Conservation (phyloP, 495 filamentous ascomycete species). For the Penicillium herquei region DNA sequence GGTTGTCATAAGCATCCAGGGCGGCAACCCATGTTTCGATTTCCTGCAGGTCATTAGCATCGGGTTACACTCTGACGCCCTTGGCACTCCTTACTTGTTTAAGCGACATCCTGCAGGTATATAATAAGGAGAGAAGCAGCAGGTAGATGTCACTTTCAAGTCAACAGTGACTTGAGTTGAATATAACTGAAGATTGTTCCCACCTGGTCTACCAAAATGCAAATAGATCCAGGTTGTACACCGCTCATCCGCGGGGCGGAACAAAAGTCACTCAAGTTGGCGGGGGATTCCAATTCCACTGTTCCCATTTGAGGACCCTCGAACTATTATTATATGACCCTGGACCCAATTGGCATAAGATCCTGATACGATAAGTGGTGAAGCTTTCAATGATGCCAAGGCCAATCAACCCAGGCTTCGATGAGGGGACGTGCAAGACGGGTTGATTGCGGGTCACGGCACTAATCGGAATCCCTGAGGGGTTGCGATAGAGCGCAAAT, state of each 20-base stretch:
- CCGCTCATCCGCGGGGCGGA: slow-evolving; percentile 8
- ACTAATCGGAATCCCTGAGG: background rate
- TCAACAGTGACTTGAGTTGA: background rate
- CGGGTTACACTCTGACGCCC: background rate
- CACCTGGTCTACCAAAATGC: background rate
- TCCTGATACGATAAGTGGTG: slow-evolving; percentile 9
- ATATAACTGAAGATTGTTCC: background rate
- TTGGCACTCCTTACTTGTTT: slow-evolving; percentile 35
- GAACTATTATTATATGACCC: slow-evolving; percentile 11
- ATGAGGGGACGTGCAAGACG: slow-evolving; percentile 3
- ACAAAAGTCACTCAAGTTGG: background rate
- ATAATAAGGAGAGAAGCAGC: background rate
- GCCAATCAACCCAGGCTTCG: background rate
- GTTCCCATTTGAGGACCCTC: background rate
- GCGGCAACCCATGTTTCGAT: slow-evolving; percentile 98
- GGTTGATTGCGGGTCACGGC: background rate
- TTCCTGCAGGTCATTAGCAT: slow-evolving; percentile 63
- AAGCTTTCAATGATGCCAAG: slow-evolving; percentile 4
- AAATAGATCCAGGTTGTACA: slow-evolving; percentile 6
- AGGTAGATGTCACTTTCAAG: background rate
- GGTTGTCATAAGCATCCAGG: slow-evolving; percentile 88
- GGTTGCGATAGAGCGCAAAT: background rate
- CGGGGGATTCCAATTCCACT: slow-evolving; percentile 1
- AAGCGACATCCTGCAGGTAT: slow-evolving; percentile 31
- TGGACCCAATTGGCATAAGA: slow-evolving; percentile 3